Evolutionary conservation across 768 basidiomycete species (phyloP).

Genomic region (Pluteus cervinus): DNA sequence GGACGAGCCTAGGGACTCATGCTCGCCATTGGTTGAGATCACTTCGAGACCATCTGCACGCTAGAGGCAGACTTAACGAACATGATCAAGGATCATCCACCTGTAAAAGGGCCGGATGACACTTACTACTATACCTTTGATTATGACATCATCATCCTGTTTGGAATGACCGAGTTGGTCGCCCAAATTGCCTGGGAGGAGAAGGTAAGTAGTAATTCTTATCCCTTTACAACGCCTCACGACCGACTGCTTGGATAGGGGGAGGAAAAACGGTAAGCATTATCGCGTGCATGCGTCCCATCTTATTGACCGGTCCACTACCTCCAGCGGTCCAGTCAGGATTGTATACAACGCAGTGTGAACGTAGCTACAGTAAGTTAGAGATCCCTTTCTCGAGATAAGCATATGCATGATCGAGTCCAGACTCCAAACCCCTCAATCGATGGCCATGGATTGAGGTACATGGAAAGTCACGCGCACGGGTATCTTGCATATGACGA

Average conservation of each 20-base stretch:
- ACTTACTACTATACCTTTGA: slow-evolving; percentile 16
- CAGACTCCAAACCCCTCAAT: not conserved
- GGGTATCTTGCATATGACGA: not conserved
- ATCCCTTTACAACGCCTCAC: not conserved
- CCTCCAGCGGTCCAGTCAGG: not conserved
- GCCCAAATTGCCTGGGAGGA: slow-evolving; percentile 40
- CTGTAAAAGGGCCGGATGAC: not conserved
- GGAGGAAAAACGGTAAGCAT: slow-evolving; percentile 4
- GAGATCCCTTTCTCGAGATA: slow-evolving; percentile 1
- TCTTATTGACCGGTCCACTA: too few species aligned
- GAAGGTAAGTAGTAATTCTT: slow-evolving; percentile 23
- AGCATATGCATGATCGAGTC: not conserved
- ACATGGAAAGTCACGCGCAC: not conserved
- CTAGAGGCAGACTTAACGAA: slow-evolving; percentile 19
- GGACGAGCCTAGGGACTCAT: not conserved
- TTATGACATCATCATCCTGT: slow-evolving; percentile 32
- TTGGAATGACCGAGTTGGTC: slow-evolving; percentile 41
- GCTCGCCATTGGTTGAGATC: slow-evolving; percentile 12
- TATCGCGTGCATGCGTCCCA: too few species aligned
- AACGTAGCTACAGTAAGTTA: slow-evolving; percentile 1
- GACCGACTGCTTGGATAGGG: not conserved
- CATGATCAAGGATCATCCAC: not conserved
- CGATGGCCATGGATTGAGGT: not conserved
- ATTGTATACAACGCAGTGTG: not conserved
- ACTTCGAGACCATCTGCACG: slow-evolving; percentile 23